Evolutionary conservation across 495 filamentous ascomycete species (phyloP), one percentile per base, ranked within the genome.

Genomic region (Chaetomidium leptoderma): DNA sequence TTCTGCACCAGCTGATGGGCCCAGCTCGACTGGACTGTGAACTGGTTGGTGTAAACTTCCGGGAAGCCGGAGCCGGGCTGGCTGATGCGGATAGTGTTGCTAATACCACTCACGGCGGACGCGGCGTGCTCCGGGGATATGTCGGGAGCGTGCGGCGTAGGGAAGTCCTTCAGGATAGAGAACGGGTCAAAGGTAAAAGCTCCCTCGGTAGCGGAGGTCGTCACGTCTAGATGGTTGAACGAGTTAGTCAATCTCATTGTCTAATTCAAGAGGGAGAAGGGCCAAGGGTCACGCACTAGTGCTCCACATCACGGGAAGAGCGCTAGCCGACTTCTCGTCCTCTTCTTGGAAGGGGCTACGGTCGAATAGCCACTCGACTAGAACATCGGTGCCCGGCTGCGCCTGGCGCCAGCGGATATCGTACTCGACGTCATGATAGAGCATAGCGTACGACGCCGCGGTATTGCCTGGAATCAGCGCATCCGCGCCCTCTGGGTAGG

Each of bases 371-470:
- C 48, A 52, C n/a, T 52, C 48, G 32, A 52, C 32, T 17, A 52
- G 32, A 10, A 52, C 48, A 36, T 52, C 32, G 21, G 33, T 24
- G 21, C 19, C 48, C 30, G 29, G 48, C 48, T 52, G 29, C 30
- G 48, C 48, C 48, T 52, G 48, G 30, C 48, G 48, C 48, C 48
- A 52, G 32, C 48, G 48, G 21, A 52, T 52, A n/a, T 52, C 48
- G 48, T 52, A 52, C 48, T 36, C n/a, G 48, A 36, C 48, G 21
- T 24, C 16, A 35, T 52, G 48, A 36, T 52, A 52, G 30, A 52
- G 48, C 29, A 52, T 32, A 21, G 48, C 48, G 48, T 36, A 52
- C 29, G 48, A 23, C 48, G 48, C 48, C 48, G 48, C 14, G 33
- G 48, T 37, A 23, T 23, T 24, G 29, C 30, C 29, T 36, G 48